Evolutionary conservation across 805 yeast species (phyloP).

Genomic region (Candida namnaoensis): DNA sequence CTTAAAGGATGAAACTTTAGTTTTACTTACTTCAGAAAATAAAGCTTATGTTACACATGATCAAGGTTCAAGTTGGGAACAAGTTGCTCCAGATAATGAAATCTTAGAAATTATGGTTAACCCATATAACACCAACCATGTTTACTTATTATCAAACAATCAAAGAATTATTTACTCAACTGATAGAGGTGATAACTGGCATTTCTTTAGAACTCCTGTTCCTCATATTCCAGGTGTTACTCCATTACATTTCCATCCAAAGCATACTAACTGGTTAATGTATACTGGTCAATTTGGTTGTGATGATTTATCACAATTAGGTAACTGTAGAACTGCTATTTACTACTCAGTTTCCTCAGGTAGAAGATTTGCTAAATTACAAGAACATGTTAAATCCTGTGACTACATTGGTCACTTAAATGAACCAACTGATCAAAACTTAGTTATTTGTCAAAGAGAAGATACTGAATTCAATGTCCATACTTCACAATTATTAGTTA

Average conservation of each 20-base stretch:
- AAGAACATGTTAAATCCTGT: constrained; percentile 50
- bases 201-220: constrained; percentile 33
- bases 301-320: constrained; percentile 13
- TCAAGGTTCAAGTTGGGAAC: constrained; percentile 22
- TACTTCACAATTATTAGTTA: constrained; percentile 21
- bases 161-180: constrained; percentile 43
- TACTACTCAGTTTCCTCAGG: constrained; percentile 67
- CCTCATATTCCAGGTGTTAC: constrained; percentile 46
- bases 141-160: constrained; percentile 13
- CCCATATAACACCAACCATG: constrained; percentile 46
- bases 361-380: constrained; percentile 42
- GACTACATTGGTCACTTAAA: constrained; percentile 56
- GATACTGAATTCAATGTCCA: constrained; percentile 22
- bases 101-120: constrained; percentile 55
- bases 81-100: constrained; percentile 24
- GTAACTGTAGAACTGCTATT: constrained; percentile 47
- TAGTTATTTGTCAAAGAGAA: constrained; percentile 57
- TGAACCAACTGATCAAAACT: constrained; percentile 32
- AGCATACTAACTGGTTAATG: constrained; percentile 48
- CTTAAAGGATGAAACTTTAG: constrained; percentile 51
- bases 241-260: constrained; percentile 56
- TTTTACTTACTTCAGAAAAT: constrained; percentile 46
- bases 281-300: constrained; percentile 63
- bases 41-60: constrained; percentile 60
- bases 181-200: constrained; percentile 51